Evolutionary conservation across 2,329 filamentous ascomycete genomes (phyloP).

Genomic region (Ophiocordyceps camponoti-floridani): DNA sequence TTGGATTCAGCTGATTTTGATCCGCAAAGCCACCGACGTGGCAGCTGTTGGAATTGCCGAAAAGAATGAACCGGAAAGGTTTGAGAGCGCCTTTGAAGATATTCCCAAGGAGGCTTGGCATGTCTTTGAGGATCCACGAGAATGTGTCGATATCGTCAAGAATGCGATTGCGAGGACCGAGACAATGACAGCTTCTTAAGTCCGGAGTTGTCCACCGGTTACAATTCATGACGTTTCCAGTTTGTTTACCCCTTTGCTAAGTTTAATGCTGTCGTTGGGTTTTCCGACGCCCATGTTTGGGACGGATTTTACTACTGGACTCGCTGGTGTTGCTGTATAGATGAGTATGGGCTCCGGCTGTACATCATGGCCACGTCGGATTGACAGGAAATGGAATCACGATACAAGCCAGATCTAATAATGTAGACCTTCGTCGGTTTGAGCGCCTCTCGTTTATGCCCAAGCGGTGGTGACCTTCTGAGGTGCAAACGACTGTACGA

Average conservation of each 20-base stretch:
- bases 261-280: neutral
- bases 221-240: neutral
- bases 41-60: constrained; percentile 50
- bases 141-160: constrained; percentile 27
- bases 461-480: no score
- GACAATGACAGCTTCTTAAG: neutral
- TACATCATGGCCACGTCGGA: neutral
- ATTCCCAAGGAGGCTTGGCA: constrained; percentile 58
- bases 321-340: neutral
- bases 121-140: constrained; percentile 62
- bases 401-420: neutral
- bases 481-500: no score
- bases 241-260: neutral
- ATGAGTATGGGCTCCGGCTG: neutral
- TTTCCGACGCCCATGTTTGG: no score
- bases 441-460: no score
- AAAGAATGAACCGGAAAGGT: constrained; percentile 57
- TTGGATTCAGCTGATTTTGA: constrained; percentile 73
- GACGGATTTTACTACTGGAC: neutral
- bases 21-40: constrained; percentile 66
- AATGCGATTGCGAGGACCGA: constrained; percentile 4
- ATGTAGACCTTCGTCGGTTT: neutral
- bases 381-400: neutral
- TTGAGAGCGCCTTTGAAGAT: constrained; percentile 65
- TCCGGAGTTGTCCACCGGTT: neutral